These are phyloP conservation scores for Penicillium pulvis DNA, from an alignment of 495 filamentous ascomycete species.

Conservation along the genomic window DNA sequence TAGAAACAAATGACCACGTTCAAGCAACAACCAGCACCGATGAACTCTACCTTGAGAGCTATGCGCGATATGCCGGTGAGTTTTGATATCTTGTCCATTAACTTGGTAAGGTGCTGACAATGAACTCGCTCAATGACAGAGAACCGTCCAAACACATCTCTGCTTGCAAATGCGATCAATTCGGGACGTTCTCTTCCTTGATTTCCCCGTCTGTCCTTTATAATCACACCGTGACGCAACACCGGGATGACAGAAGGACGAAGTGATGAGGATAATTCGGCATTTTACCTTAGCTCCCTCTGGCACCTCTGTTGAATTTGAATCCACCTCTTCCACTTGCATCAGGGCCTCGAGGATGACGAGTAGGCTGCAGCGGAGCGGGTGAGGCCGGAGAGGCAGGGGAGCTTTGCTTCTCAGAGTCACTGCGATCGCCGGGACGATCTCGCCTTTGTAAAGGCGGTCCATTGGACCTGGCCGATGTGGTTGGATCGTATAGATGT, in stretches of 20 bases:
- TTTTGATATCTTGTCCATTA: conserved; percentile 13
- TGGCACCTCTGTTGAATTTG: conserved; percentile 57
- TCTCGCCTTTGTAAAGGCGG: conserved; percentile 56
- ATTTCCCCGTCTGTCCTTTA: not conserved
- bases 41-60: conserved; percentile 73
- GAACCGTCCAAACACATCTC: conserved; percentile 62
- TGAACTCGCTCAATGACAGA: conserved; percentile 34
- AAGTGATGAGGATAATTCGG: conserved; percentile 1
- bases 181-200: conserved; percentile 55
- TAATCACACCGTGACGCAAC: not conserved
- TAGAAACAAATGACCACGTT: conserved; percentile 74
- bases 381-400: not conserved
- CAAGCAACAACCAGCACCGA: conserved; percentile 75
- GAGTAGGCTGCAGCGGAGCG: conserved; percentile 58
- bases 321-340: conserved; percentile 74
- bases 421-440: conserved; percentile 36
- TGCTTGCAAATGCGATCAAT: conserved; percentile 61
- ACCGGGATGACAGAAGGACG: not conserved
- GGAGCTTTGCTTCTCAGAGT: conserved; percentile 42
- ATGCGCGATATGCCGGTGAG: conserved; percentile 65
- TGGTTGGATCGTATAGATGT: conserved; percentile 75
- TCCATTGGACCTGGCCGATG: conserved; percentile 60
- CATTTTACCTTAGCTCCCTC: conserved; percentile 33
- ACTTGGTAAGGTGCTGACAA: conserved; percentile 19
- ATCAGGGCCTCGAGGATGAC: conserved; percentile 75